Percentiles rank a stretch among this genome's conserved stretches.
Conservation (phyloP, 139 green algal species). For the Protoeuglena noctilucae region DNA sequence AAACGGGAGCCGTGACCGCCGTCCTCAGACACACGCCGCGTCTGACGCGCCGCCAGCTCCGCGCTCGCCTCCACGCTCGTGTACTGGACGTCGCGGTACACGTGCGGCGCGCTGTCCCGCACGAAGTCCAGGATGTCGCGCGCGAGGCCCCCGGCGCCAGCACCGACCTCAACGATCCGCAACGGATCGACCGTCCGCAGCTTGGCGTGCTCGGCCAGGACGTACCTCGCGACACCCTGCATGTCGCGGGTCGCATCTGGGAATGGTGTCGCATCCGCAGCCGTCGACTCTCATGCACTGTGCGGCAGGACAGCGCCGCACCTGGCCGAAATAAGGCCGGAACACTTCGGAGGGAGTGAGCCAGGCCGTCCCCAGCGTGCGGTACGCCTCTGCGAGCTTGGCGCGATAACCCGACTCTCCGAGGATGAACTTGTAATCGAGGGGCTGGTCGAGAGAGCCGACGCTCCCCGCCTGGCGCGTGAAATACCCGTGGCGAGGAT, state of each 20-base stretch:
- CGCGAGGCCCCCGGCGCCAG: slow-evolving; percentile 59
- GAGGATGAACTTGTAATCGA: slow-evolving; percentile 32
- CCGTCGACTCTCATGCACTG: not conserved
- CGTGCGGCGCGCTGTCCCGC: slow-evolving; percentile 14
- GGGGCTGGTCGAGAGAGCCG: slow-evolving; percentile 17
- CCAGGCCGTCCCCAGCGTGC: slow-evolving; percentile 37
- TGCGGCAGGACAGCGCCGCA: not conserved
- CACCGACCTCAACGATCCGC: slow-evolving; percentile 58
- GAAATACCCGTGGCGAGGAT: slow-evolving; percentile 34
- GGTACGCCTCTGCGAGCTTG: slow-evolving; percentile 24
- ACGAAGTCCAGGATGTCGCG: slow-evolving; percentile 53
- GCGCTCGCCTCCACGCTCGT: slow-evolving; percentile 48
- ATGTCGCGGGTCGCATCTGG: slow-evolving; percentile 57
- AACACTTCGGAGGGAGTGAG: slow-evolving; percentile 73
- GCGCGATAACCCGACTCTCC: slow-evolving; percentile 25
- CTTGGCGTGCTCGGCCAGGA: slow-evolving; percentile 21
- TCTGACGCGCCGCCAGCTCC: slow-evolving; percentile 35
- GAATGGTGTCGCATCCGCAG: slow-evolving; percentile 17
- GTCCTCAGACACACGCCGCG: slow-evolving; percentile 17
- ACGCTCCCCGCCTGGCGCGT: slow-evolving; percentile 18
- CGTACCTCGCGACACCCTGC: slow-evolving; percentile 26
- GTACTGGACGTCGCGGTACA: slow-evolving; percentile 45
- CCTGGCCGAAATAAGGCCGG: slow-evolving; percentile 49
- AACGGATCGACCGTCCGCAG: slow-evolving; percentile 22
- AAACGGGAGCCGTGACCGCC: slow-evolving; percentile 23